Base-by-base conservation (phyloP, 2,329 filamentous ascomycete species). In the Akanthomyces lecanii region DNA sequence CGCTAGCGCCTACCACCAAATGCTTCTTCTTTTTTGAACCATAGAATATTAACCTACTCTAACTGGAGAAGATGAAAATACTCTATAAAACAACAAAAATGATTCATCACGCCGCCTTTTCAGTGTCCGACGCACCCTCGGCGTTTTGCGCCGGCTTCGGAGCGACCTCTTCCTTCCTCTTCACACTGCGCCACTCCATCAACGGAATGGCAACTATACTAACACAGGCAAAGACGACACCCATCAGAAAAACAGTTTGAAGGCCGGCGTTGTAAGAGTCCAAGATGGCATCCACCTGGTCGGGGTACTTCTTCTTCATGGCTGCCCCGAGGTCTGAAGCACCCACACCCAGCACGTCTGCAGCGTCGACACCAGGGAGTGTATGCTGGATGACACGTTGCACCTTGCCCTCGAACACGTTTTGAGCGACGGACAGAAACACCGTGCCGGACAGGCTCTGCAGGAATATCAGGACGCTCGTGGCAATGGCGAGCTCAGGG, bases 221-320 rank as follows among this genome's bases (percentile, higher is more conserved):
- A 4, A 85, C 44, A 4, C 75, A 74, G 0, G 78, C 75, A 63
- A 84, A 72, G 0, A 82, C 81, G 6, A 85, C 73, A 1, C 77
- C 78, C 2, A 87, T 80, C 64, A 83, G 82, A 69, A 85, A 88
- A 0, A 80, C 79, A 53, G 79, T 71, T 1, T 77, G 77, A 14
- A 89, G 69, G 0, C 85, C 79, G 7, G 74, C 67, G 67, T 88
- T 88, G 73, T 89, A 89, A 0, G 81, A 83, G 7, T 61, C 16
- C 16, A 72, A 33, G 1, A 69, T 53, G 23, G 23, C 40, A 10
- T 44, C 40, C 18, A 48, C n/a, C 28, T 55, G 25, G 14, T 38
- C 16, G 11, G 59, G 59, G 18, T 61, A 61, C 33, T 54, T 54
- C 7, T 10, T 3, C 1, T 21, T 25, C 47, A 61, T 47, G 18